Conservation (phyloP, 345 rosid genomes). For the Jatropha curcas region DNA sequence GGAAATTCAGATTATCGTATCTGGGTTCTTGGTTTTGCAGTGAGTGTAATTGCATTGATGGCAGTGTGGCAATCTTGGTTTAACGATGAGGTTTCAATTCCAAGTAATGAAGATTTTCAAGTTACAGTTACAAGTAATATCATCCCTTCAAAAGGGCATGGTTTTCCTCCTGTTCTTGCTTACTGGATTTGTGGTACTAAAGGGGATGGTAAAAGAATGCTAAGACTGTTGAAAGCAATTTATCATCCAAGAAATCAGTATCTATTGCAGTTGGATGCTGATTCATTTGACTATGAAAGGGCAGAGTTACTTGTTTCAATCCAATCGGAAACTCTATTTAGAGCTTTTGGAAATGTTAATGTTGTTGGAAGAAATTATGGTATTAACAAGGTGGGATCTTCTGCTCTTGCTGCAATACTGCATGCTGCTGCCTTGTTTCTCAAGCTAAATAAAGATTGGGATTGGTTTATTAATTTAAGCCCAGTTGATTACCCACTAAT, state of each 20-base stretch:
- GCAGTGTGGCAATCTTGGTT: constrained; percentile 12
- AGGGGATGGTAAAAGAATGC: constrained; percentile 39
- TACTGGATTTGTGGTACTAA: constrained; percentile 37
- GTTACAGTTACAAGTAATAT: background rate
- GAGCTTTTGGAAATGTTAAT: constrained; percentile 35
- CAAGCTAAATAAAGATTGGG: constrained; percentile 31
- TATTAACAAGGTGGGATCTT: constrained; percentile 32
- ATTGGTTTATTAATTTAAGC: constrained; percentile 45
- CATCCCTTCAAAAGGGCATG: constrained; percentile 23
- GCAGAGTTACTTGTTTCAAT: constrained; percentile 16
- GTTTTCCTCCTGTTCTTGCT: constrained; percentile 39
- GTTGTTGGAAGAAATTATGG: constrained; percentile 38
- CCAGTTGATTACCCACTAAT: constrained; percentile 38
- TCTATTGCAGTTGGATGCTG: constrained; percentile 36
- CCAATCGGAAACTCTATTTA: constrained; percentile 24
- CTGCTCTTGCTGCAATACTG: constrained; percentile 38
- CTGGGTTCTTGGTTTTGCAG: constrained; percentile 20
- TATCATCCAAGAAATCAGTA: constrained; percentile 46
- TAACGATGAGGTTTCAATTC: background rate
- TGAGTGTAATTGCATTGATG: constrained; percentile 6
- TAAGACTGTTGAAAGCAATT: constrained; percentile 36
- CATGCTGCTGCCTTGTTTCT: constrained; percentile 46
- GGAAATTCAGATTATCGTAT: constrained; percentile 11
- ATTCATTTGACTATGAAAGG: constrained; percentile 25
- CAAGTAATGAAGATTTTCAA: background rate